A percentile compares a stretch with the other conserved stretches of the same genome.
Conservation (phyloP, 805 yeast species). For the Candida coquimbonensis region DNA sequence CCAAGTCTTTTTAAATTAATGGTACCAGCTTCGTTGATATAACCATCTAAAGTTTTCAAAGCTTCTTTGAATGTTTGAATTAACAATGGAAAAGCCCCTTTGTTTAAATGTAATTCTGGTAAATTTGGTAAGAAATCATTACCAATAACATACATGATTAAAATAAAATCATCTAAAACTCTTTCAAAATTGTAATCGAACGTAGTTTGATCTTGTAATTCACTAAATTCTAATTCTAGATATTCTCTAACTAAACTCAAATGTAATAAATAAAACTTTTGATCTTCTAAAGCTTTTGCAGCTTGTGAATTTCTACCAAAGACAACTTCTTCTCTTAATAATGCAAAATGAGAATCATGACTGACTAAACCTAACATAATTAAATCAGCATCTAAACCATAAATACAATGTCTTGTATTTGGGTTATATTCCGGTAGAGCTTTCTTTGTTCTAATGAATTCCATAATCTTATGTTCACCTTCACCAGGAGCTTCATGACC, state of each 20-base stretch:
- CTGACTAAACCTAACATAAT: conserved; percentile 94
- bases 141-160: conserved; percentile 91
- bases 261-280: conserved; percentile 78
- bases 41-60: conserved; percentile 68
- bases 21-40: conserved; percentile 74
- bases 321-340: conserved; percentile 90
- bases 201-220: conserved; percentile 52
- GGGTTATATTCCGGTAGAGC: conserved; percentile 83
- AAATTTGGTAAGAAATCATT: conserved; percentile 96
- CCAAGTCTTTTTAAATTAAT: conserved; percentile 70
- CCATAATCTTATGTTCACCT: conserved; percentile 98
- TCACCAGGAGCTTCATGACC: conserved; percentile 99
- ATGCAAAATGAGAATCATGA: conserved; percentile 93
- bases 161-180: conserved; percentile 83
- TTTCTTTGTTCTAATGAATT: conserved; percentile 85
- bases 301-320: conserved; percentile 54
- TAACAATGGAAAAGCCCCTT: conserved; percentile 94
- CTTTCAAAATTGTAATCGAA: conserved; percentile 81
- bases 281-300: conserved; percentile 55
- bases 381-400: conserved; percentile 96
- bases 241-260: conserved; percentile 86
- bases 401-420: conserved; percentile 91
- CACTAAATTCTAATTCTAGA: conserved; percentile 75
- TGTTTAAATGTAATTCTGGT: conserved; percentile 88
- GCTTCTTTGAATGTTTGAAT: conserved; percentile 83